These are phyloP conservation scores for Fraxinus dipetala DNA, from an alignment of 305 asterid genomes.

Conservation along the genomic window DNA sequence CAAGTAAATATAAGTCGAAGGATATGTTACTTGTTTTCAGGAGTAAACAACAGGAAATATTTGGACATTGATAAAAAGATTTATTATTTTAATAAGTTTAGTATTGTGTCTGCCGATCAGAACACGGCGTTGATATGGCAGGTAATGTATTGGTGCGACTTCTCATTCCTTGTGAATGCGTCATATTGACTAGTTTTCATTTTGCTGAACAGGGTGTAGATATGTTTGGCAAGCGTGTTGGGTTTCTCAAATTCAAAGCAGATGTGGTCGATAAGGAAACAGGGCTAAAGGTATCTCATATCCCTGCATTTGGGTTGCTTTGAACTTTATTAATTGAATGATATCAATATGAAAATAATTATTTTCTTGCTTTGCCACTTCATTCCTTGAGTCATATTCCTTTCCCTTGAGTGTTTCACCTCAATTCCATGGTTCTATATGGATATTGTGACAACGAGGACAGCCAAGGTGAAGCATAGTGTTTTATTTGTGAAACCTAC, in stretches of 20 bases:
- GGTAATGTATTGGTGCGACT: background rate
- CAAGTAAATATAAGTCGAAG: background rate
- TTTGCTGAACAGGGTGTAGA: slow-evolving; percentile 65
- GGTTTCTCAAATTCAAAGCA: slow-evolving; percentile 86
- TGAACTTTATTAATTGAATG: background rate
- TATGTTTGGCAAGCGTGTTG: slow-evolving; percentile 91
- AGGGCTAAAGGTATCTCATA: slow-evolving; percentile 53
- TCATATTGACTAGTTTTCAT: slow-evolving; percentile 17
- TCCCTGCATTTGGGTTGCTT: slow-evolving; percentile 15
- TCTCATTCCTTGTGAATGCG: background rate
- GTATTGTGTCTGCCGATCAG: background rate
- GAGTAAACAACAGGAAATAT: background rate
- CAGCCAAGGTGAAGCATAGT: background rate
- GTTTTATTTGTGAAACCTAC: background rate
- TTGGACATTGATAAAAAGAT: background rate
- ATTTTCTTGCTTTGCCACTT: background rate
- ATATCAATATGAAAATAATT: background rate
- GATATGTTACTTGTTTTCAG: background rate
- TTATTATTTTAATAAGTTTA: background rate
- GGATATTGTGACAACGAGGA: slow-evolving; percentile 2
- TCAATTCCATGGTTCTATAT: background rate
- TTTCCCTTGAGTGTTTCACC: background rate
- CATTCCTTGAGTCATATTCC: background rate
- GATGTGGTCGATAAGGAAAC: slow-evolving; percentile 70
- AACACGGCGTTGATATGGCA: background rate